A percentile compares a stretch with the other conserved stretches of the same genome.
These are phyloP conservation scores for Yamadazyma pseudoaaseri DNA, from an alignment of 1,139 yeast genomes.

Conservation along the genomic window DNA sequence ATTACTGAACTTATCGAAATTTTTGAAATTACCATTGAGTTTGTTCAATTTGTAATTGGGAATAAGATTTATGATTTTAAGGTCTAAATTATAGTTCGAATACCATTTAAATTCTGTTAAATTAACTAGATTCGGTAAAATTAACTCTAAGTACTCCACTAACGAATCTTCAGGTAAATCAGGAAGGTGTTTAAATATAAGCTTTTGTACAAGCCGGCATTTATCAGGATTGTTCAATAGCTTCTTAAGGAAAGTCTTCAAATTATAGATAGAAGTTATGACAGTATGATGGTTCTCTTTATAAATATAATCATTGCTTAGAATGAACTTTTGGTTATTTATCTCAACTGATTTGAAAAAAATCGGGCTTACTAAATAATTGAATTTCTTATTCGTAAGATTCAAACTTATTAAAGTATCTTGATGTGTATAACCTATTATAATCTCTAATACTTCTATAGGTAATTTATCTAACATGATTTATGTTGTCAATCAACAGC, in stretches of 20 bases:
- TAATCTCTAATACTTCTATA: slow-evolving; percentile 18
- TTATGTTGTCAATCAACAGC: neutral
- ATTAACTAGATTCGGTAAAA: slow-evolving; percentile 20
- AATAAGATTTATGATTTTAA: slow-evolving; percentile 14
- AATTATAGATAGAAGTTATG: slow-evolving; percentile 19
- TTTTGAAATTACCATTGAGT: slow-evolving; percentile 21
- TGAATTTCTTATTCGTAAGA: slow-evolving; percentile 16
- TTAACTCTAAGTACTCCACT: slow-evolving; percentile 14
- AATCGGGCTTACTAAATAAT: slow-evolving; percentile 17
- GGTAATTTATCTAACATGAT: slow-evolving; percentile 20
- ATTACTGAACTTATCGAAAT: slow-evolving; percentile 14
- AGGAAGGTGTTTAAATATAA: slow-evolving; percentile 21
- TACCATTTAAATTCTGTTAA: slow-evolving; percentile 25
- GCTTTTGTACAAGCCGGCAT: slow-evolving; percentile 16
- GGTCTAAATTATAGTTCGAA: slow-evolving; percentile 16
- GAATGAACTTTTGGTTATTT: slow-evolving; percentile 16
- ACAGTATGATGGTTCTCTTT: slow-evolving; percentile 1
- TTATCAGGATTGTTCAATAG: slow-evolving; percentile 13
- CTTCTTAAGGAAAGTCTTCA: slow-evolving; percentile 21
- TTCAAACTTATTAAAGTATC: slow-evolving; percentile 19
- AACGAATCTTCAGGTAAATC: slow-evolving; percentile 28
- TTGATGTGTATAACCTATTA: slow-evolving; percentile 17
- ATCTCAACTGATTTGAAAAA: slow-evolving; percentile 21
- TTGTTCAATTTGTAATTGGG: slow-evolving; percentile 14
- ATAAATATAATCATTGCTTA: slow-evolving; percentile 1